A percentile compares a stretch with the other conserved stretches of the same genome.
phyloP scores from a whole-genome alignment of 2,329 filamentous ascomycete species.

The Pyricularia sp. region DNA sequence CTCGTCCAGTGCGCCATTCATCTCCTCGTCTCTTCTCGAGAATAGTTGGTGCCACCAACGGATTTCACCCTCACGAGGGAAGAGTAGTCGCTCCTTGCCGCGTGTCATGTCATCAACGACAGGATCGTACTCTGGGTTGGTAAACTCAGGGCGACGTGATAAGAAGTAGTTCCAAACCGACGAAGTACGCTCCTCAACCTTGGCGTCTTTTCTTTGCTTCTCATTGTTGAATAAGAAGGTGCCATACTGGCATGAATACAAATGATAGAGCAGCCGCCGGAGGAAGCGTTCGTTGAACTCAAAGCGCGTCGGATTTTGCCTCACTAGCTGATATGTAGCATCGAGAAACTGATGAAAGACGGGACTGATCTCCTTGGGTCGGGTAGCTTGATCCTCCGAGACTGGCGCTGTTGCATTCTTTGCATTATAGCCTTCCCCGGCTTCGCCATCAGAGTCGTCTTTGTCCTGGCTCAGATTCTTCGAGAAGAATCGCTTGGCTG shows the following conservation, averaged over 20 bases:
- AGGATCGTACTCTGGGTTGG: constrained; percentile 65
- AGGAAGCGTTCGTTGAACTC: constrained; percentile 95
- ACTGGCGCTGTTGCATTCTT: constrained; percentile 14
- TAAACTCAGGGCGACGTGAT: constrained; percentile 64
- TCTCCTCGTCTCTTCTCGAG: constrained; percentile 75
- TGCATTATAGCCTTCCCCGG: constrained; percentile 23
- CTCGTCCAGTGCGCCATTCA: constrained; percentile 60
- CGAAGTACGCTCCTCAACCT: constrained; percentile 56
- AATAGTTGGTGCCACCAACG: constrained; percentile 91
- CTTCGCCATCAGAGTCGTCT: constrained; percentile 46
- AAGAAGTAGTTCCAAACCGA: constrained; percentile 97
- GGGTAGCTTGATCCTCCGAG: constrained; percentile 53
- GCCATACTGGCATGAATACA: constrained; percentile 92
- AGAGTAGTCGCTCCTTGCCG: constrained; percentile 70
- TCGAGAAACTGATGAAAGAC: constrained; percentile 98
- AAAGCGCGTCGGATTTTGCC: constrained; percentile 78
- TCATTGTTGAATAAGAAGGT: constrained; percentile 95
- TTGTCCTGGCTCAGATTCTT: constrained; percentile 53
- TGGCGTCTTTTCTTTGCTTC: constrained; percentile 64
- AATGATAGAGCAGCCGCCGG: constrained; percentile 76
- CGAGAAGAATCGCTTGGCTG: constrained; percentile 82
- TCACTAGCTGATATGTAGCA: constrained; percentile 77
- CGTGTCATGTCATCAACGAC: constrained; percentile 65
- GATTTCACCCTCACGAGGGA: constrained; percentile 65
- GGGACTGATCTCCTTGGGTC: constrained; percentile 82